Percentiles rank a stretch among this genome's conserved stretches.
Conservation (phyloP, 352 stramenopile species). For the Phytopythium kandeliae region DNA sequence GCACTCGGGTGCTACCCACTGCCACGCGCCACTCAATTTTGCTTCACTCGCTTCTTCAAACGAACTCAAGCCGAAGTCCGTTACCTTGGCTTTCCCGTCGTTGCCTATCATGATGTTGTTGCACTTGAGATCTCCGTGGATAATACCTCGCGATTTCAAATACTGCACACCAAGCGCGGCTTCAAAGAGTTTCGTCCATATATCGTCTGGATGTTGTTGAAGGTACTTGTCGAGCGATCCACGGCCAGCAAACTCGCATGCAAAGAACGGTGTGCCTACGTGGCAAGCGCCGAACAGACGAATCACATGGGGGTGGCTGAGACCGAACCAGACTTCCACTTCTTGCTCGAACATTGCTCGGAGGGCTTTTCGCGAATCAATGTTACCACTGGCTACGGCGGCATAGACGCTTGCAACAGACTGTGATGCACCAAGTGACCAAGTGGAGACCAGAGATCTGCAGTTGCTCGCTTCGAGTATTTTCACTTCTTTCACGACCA, state of each 20-base stretch:
- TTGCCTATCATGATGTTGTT: background rate
- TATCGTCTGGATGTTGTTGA: background rate
- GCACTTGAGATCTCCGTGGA: constrained; percentile 61
- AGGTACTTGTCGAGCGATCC: constrained; percentile 13
- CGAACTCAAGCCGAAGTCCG: background rate
- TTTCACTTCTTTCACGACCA: constrained; percentile 11
- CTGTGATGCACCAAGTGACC: background rate
- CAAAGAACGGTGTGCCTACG: constrained; percentile 12
- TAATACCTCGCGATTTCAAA: constrained; percentile 29
- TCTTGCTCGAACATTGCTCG: constrained; percentile 10
- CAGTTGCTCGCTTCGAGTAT: background rate
- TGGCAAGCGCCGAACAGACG: constrained; percentile 14
- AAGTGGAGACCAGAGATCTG: background rate
- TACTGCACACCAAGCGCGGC: constrained; percentile 34
- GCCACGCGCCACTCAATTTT: background rate
- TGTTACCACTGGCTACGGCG: too few relatives aligned
- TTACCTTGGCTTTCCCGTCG: background rate
- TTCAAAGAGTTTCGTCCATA: constrained; percentile 9
- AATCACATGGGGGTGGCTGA: constrained; percentile 15
- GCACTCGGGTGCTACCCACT: constrained; percentile 1
- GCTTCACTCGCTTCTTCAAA: background rate
- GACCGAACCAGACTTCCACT: constrained; percentile 14
- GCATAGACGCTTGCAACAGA: background rate
- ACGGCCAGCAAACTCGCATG: constrained; percentile 11
- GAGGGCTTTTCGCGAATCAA: background rate